Base-by-base conservation (phyloP, 2,329 filamentous ascomycete genomes). In the Claviceps spartinae region DNA sequence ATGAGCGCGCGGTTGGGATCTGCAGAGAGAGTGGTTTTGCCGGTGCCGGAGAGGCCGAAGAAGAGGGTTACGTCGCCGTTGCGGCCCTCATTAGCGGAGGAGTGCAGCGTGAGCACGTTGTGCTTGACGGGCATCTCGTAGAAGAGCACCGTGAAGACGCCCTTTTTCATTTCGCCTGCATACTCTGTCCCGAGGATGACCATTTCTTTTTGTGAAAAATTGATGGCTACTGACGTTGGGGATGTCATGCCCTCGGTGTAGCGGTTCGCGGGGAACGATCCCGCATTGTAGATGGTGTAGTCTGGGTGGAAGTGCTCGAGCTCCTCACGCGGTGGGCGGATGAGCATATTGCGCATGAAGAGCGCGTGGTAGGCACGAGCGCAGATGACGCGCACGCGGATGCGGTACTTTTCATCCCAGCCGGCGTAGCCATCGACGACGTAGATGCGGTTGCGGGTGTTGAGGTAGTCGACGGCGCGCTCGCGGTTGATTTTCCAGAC, bases 301-400 rank as follows among this genome's bases (percentile, higher is more conserved):
- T 98, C 91, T 63, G 93, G 93, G 72, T 95, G 88, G 82, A 98
- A 98, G 74, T 88, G 82, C 76, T 95, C 86, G 52, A 98, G 84
- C 77, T 98, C 90, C 73, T 94, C 87, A 57, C 81, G 81, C 50
- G 83, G 77, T 57, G 93, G 93, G 62, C 93, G 86, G 77, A 98
- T 98, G 67, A 98, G 86, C 93, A 98, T 98, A 80, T 98, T 98
- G 68, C 90, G 88, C 93, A 98, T 98, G 83, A 98, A 98, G 59
- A 98, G 82, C 57, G 93, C 93, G 80, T 98, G 93, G 80, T 98
- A 98, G 72, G 93, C 93, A 68, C 93, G 90, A 60, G 93, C 93
- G 75, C 93, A 98, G 67, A 98, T 90, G 59, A 98, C 91, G 66
- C 93, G 90, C 63, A 98, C 93, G 65, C 84, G 87, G 75, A 98